Percentiles rank a stretch among this genome's conserved stretches.
Evolutionary conservation across 2,329 filamentous ascomycete species (phyloP).

Genomic region (Ophiostoma novo-ulmi): DNA sequence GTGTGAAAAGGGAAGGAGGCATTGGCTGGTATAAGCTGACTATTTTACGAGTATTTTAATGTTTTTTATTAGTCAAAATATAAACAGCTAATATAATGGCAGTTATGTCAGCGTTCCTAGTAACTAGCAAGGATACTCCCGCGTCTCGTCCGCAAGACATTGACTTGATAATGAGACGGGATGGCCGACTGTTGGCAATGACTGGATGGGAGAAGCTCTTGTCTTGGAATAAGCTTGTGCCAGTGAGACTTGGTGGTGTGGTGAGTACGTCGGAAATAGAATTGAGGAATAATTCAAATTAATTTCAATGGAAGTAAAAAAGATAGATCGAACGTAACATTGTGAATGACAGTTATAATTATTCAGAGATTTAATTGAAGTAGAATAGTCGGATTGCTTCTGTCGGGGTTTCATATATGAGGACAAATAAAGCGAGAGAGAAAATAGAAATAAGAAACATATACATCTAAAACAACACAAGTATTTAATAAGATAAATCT

Average conservation of each 20-base stretch:
- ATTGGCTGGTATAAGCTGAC: not conserved
- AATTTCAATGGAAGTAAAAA: not conserved
- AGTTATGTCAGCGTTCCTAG: not conserved
- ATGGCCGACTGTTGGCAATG: not conserved
- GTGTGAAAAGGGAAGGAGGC: constrained; percentile 7
- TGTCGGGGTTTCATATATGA: too few species aligned
- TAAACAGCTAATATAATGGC: not conserved
- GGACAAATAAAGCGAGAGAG: not conserved
- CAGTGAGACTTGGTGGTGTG: constrained; percentile 6
- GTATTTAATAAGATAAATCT: not conserved
- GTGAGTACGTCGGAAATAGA: not conserved
- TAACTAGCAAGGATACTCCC: constrained; percentile 6
- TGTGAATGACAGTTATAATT: too few species aligned
- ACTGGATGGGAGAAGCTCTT: not conserved
- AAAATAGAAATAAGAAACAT: not conserved
- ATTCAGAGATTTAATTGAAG: too few species aligned
- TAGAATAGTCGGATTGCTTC: too few species aligned
- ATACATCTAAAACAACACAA: not conserved
- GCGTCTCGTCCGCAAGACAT: not conserved
- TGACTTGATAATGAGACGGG: not conserved
- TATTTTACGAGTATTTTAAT: not conserved
- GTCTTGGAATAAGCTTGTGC: not conserved
- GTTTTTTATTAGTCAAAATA: not conserved
- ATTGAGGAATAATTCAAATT: not conserved
- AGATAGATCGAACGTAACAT: too few species aligned